Evolutionary conservation across 1,284 basidiomycete genomes (phyloP).

Genomic region (Pascua guehoae): DNA sequence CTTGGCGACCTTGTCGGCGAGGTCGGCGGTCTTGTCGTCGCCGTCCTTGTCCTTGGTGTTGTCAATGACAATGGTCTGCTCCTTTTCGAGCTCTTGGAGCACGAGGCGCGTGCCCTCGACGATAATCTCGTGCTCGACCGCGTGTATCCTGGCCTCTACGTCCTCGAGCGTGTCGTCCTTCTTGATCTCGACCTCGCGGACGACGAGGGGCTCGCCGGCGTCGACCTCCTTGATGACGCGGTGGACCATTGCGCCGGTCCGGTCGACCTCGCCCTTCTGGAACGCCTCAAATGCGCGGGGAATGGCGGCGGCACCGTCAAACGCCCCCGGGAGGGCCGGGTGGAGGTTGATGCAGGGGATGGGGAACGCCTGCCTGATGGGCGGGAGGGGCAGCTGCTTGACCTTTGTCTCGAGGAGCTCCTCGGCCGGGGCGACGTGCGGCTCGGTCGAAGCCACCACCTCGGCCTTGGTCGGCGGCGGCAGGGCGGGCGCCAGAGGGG

Average conservation of each 20-base stretch:
- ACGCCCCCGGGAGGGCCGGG: constrained; percentile 89
- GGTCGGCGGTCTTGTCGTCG: too few species aligned
- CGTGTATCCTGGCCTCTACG: constrained; percentile 76
- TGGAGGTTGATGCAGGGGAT: constrained; percentile 95
- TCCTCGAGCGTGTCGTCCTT: constrained; percentile 69
- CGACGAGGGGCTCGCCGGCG: constrained; percentile 79
- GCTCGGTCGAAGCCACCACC: neutral
- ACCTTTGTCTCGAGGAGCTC: constrained; percentile 1
- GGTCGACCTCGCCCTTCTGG: constrained; percentile 68
- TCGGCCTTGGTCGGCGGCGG: constrained; percentile 19
- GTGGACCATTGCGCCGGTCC: constrained; percentile 91
- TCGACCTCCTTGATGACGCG: constrained; percentile 91
- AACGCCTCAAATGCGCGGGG: constrained; percentile 85
- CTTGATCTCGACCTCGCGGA: constrained; percentile 70
- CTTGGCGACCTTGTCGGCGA: neutral
- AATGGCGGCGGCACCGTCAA: constrained; percentile 89
- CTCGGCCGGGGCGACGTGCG: constrained; percentile 4
- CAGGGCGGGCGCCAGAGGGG: constrained; percentile 29
- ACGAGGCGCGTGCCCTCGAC: constrained; percentile 74
- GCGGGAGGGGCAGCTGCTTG: constrained; percentile 16
- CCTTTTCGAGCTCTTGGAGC: constrained; percentile 53
- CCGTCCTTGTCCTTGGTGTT: neutral
- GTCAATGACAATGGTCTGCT: constrained; percentile 1
- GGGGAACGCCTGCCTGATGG: constrained; percentile 43
- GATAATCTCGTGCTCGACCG: constrained; percentile 82